Base-by-base conservation (phyloP, 1,284 basidiomycete species). In the Puccinia brachypodii region DNA sequence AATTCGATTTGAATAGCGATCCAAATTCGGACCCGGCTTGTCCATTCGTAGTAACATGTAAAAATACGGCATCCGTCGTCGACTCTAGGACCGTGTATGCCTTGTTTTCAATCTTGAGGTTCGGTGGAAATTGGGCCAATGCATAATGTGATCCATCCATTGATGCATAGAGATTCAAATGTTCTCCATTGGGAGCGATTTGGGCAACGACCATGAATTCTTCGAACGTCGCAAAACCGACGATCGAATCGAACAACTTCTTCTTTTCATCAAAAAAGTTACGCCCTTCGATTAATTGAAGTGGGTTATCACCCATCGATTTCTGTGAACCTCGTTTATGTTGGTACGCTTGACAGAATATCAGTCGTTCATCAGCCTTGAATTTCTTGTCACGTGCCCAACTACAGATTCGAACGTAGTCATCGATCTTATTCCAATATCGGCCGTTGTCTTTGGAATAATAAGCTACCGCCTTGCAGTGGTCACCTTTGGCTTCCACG, bases 31-130 rank as follows among this genome's bases (percentile, higher is more conserved):
- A 92, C 22, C 88, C 89, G 0, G 90, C 89, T 19, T 89, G 88
- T 79, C 92, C 90, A 47, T 93, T 94, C 87, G 94, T 96, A 0
- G 97, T 98, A 88, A 97, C 93, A 85, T 97, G 96, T 31, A 99
- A 87, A 90, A 99, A 99, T 82, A 99, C 91, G 0, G 96, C 91
- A 82, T 93, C 91, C 0, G 97, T 99, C 84, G 90, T 93, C 4
- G 95, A 98, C 87, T 99, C 97, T 2, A 99, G 90, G 69, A 99
- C 91, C 1, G 95, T 98, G 87, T 96, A 97, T 0, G 94, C 94
- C 91, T 95, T 92, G 76, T 96, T 93, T 76, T 94, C 92, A 1
- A 96, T 92, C 76, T 91, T 90, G 91, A 98, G 92, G 60, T 89
- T 91, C 0, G 94, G 93, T 2, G 96, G 96, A 90, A 99, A 98